Evolutionary conservation across 768 basidiomycete species (phyloP), one percentile per base, ranked within the genome.

Genomic region (Pleurotus citrinopileatus): DNA sequence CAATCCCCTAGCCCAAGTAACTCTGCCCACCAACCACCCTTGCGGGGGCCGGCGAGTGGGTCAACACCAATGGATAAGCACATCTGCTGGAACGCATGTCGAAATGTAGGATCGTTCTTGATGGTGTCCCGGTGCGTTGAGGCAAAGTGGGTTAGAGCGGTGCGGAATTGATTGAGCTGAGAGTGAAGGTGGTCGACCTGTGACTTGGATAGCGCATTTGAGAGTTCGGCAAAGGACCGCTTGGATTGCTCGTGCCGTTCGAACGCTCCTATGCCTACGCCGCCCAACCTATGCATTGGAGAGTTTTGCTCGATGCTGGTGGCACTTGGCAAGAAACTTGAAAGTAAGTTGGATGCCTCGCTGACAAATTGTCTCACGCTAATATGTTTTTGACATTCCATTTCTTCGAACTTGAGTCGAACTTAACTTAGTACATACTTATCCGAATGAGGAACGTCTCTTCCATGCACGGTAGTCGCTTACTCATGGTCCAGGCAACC

Each of bases 31-130:
- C 91, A 91, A 2, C 93, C 92, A 32, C 90, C 91, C 62, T 84
- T 84, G 37, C 87, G 74, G 0, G 91, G 89, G 0, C 92, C 93
- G 1, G 91, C 88, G 19, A 98, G 81, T 1, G 96, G 95, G 67
- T 98, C 97, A 20, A 99, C 93, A 27, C 94, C 94, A 53, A 99
- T 91, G 13, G 88, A 86, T 2, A 89, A 81, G 66, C 97, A 99
- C 93, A 99, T 97, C 55, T 91, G 88, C 60, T 94, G 91, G 70
- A 98, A 98, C 17, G 84, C 88, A 76, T 88, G 89, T 3, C 97
- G 81, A 67, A 99, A 95, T 2, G 80, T 78, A 1, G 96, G 93
- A 60, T 96, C 89, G 47, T 76, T 75, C 54, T 83, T 82, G 64
- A 99, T 98, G 54, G 87, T 83, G 38, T 87, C 82, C 46, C 92